These are phyloP conservation scores for Saitozyma sp. DNA, from an alignment of 768 basidiomycete genomes.

Conservation along the genomic window DNA sequence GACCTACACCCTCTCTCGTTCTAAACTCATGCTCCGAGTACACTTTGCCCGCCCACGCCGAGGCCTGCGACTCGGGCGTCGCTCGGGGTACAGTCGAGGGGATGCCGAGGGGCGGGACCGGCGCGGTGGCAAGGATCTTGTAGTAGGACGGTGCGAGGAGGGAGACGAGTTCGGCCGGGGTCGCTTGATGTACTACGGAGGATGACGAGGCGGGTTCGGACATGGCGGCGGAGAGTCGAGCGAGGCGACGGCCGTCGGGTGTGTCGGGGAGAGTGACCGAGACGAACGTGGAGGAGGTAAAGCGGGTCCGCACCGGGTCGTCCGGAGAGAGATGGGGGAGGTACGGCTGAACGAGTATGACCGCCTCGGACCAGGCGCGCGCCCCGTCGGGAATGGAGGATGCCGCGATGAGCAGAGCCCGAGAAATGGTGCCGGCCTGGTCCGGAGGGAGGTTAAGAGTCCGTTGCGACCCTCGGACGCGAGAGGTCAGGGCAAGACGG, in stretches of 20 bases:
- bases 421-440: conserved; percentile 5
- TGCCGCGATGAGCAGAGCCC: conserved; percentile 2
- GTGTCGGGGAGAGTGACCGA: conserved; percentile 3
- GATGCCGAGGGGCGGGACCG: conserved; percentile 31
- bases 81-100: conserved; percentile 7
- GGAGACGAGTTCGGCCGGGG: conserved; percentile 25
- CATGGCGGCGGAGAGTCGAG: conserved; percentile 5
- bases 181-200: background rate
- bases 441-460: conserved; percentile 2
- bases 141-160: conserved; percentile 24
- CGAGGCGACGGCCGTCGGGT: conserved; percentile 12
- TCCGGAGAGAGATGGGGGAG: conserved; percentile 6
- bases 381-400: conserved; percentile 12
- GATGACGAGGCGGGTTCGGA: background rate
- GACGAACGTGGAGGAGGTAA: background rate
- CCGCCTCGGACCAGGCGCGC: background rate
- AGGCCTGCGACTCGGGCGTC: conserved; percentile 20
- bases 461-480: conserved; percentile 7
- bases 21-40: conserved; percentile 39
- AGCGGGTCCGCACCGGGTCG: conserved; percentile 16
- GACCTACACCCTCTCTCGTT: conserved; percentile 17
- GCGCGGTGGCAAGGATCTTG: conserved; percentile 16
- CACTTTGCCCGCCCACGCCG: conserved; percentile 42
- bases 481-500: conserved; percentile 5
- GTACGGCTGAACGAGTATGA: conserved; percentile 14